Conservation (phyloP, 345 rosid genomes). For the Eucalyptus virginea region DNA sequence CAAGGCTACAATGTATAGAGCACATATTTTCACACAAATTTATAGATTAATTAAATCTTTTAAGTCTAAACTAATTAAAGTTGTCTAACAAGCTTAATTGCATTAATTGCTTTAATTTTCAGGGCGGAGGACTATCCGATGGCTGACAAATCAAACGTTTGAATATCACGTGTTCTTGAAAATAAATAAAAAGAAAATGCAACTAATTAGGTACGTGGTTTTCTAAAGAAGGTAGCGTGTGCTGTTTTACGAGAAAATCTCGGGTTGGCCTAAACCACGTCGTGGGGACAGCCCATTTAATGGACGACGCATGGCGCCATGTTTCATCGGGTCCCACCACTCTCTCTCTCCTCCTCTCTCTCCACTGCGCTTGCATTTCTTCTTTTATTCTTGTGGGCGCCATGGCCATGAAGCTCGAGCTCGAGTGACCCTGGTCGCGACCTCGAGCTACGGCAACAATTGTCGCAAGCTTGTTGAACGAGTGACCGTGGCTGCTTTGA, state of each 20-base stretch:
- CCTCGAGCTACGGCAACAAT: too few species aligned
- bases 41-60: neutral
- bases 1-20: too few species aligned
- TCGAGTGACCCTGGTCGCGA: neutral
- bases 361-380: neutral
- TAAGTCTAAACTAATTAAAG: neutral
- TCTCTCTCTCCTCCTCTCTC: neutral
- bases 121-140: fast-evolving
- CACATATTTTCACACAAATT: too few species aligned
- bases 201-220: neutral
- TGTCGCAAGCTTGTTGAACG: too few species aligned
- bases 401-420: neutral
- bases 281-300: too few species aligned
- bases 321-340: neutral
- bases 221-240: neutral
- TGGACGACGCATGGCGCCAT: neutral
- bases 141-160: neutral
- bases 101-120: neutral
- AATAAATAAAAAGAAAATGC: neutral
- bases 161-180: neutral
- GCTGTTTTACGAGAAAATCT: too few species aligned
- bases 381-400: neutral
- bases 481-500: neutral
- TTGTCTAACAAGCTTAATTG: neutral
- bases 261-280: too few species aligned